These are phyloP conservation scores for Beauveria asiatica DNA, from an alignment of 2,329 filamentous ascomycete species.

Conservation along the genomic window DNA sequence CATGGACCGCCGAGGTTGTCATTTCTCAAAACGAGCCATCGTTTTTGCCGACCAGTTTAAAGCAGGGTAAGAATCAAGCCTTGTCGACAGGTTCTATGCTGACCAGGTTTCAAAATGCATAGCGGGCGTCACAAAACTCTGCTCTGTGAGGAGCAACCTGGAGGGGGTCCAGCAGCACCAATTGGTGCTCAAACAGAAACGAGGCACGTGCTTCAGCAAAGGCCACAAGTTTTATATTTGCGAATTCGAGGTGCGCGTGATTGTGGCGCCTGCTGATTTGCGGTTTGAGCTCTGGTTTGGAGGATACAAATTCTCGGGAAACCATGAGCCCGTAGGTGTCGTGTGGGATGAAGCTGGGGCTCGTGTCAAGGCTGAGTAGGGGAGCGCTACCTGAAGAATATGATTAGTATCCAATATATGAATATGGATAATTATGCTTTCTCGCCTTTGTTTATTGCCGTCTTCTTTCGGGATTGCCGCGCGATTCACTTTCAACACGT, in stretches of 20 bases:
- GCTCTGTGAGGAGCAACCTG: slow-evolving; percentile 32
- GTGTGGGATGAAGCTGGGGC: slow-evolving; percentile 22
- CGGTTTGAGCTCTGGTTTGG: slow-evolving; percentile 36
- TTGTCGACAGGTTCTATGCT: not conserved
- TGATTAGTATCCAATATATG: no score
- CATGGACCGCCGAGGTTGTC: slow-evolving; percentile 31
- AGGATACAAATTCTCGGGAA: slow-evolving; percentile 29
- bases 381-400: no score
- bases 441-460: no score
- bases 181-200: slow-evolving; percentile 28
- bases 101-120: not conserved
- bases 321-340: slow-evolving; percentile 29
- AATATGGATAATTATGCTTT: no score
- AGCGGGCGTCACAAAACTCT: slow-evolving; percentile 31
- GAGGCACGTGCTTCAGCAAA: slow-evolving; percentile 23
- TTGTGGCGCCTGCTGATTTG: slow-evolving; percentile 48
- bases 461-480: no score
- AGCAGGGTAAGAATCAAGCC: slow-evolving; percentile 23
- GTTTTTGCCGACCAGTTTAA: slow-evolving; percentile 28
- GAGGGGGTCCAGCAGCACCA: slow-evolving; percentile 29
- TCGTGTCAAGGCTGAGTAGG: not conserved
- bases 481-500: no score
- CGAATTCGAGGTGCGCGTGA: slow-evolving; percentile 42
- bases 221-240: slow-evolving; percentile 31
- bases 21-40: slow-evolving; percentile 29